These are phyloP conservation scores for Aureobasidium pullulans DNA, from an alignment of 2,329 filamentous ascomycete species.

Conservation along the genomic window DNA sequence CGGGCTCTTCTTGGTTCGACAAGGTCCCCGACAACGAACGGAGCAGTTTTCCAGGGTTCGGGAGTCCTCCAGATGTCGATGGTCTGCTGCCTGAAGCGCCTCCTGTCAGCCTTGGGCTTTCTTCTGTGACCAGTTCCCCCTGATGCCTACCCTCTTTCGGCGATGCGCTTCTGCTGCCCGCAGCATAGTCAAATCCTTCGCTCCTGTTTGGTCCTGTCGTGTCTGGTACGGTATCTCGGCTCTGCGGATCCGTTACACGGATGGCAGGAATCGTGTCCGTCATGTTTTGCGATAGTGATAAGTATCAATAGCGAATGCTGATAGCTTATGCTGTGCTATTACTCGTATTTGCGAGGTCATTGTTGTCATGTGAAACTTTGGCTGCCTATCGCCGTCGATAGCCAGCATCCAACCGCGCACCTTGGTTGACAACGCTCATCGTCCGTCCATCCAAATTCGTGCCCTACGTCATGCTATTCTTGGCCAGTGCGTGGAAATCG, in stretches of 20 bases:
- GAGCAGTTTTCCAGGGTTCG: slow-evolving; percentile 11
- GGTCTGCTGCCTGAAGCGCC: slow-evolving; percentile 8
- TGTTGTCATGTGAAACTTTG: neutral
- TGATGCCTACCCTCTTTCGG: slow-evolving; percentile 9
- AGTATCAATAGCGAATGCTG: slow-evolving; percentile 2
- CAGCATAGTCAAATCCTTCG: slow-evolving; percentile 9
- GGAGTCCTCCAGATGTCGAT: neutral
- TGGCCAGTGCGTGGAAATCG: neutral
- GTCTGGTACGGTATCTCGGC: slow-evolving; percentile 26
- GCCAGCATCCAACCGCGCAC: neutral
- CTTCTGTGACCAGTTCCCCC: neutral
- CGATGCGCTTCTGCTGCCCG: slow-evolving; percentile 20
- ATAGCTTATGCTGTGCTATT: neutral
- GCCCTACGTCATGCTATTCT: slow-evolving; percentile 12
- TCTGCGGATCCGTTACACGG: slow-evolving; percentile 37
- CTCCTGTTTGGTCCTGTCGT: neutral
- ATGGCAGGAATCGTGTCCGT: slow-evolving; percentile 35
- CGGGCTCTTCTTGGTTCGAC: slow-evolving; percentile 6
- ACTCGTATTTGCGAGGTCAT: neutral
- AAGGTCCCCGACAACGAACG: slow-evolving; percentile 18
- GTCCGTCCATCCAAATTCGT: neutral
- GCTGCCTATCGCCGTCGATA: neutral
- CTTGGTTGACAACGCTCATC: neutral
- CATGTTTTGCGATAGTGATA: slow-evolving; percentile 22
- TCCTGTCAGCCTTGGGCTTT: slow-evolving; percentile 2